Conservation (phyloP, 2,329 filamentous ascomycete genomes). For the Whalleya microplaca region DNA sequence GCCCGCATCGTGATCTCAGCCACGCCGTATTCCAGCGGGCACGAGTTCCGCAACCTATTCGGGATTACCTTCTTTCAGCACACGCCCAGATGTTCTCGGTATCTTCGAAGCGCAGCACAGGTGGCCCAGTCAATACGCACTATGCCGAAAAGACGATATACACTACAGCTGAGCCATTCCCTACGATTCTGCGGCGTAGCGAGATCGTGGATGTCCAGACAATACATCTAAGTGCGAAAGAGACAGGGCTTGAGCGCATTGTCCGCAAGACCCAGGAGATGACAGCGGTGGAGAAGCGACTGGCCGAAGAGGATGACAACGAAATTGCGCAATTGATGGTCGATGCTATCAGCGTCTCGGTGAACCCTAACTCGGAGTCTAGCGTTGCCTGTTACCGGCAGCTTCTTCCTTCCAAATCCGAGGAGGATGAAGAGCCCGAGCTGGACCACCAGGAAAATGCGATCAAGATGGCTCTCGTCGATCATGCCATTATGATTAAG, state of each 20-base stretch:
- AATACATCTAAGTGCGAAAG: slow-evolving; percentile 70
- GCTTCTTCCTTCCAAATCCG: slow-evolving; percentile 62
- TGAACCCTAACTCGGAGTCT: slow-evolving; percentile 73
- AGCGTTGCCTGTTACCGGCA: slow-evolving; percentile 79
- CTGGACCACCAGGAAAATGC: slow-evolving; percentile 71
- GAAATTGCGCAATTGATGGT: slow-evolving; percentile 69
- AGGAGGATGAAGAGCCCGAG: slow-evolving; percentile 52
- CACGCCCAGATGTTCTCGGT: slow-evolving; percentile 79
- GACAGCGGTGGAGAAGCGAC: slow-evolving; percentile 72
- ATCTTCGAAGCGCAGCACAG: slow-evolving; percentile 71
- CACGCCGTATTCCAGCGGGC: slow-evolving; percentile 88
- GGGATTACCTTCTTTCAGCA: slow-evolving; percentile 84
- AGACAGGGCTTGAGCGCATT: slow-evolving; percentile 90
- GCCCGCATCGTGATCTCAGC: slow-evolving; percentile 76
- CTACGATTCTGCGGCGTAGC: slow-evolving; percentile 85
- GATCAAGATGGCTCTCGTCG: slow-evolving; percentile 81
- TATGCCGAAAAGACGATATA: slow-evolving; percentile 84
- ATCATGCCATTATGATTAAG: slow-evolving; percentile 87
- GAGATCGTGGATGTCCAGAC: slow-evolving; percentile 76
- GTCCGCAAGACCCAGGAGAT: slow-evolving; percentile 90
- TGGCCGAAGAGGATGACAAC: slow-evolving; percentile 74
- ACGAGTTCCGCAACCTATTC: slow-evolving; percentile 78
- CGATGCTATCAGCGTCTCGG: slow-evolving; percentile 76
- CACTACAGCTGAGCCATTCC: slow-evolving; percentile 83
- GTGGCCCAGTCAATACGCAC: slow-evolving; percentile 71